phyloP scores from a whole-genome alignment of 805 yeast species.

The Metschnikowia drakensbergensis region DNA sequence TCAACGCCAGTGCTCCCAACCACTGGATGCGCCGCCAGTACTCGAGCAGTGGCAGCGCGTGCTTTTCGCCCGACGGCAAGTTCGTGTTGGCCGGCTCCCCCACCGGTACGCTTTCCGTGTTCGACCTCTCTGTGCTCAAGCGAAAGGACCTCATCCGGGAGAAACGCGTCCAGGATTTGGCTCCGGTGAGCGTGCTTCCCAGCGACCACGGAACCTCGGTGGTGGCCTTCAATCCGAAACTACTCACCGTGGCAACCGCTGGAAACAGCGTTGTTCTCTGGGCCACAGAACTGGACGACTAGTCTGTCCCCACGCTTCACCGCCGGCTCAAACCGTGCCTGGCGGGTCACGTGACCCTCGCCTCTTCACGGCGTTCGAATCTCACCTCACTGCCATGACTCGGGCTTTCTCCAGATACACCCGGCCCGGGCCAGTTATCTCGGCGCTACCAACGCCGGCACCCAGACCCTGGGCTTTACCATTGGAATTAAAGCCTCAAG shows the following conservation, averaged over 20 bases:
- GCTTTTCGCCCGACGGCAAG: constrained; percentile 42
- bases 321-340: too few relatives aligned
- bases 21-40: constrained; percentile 29
- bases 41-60: constrained; percentile 30
- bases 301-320: too few relatives aligned
- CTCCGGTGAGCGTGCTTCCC: constrained; percentile 23
- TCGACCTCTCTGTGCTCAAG: constrained; percentile 27
- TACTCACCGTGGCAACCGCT: constrained; percentile 53
- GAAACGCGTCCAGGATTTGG: constrained; percentile 19
- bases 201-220: constrained; percentile 41
- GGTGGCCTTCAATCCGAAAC: constrained; percentile 57
- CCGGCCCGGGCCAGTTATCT: neutral
- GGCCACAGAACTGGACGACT: constrained; percentile 24
- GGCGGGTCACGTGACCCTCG: neutral
- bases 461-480: neutral
- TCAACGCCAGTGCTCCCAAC: constrained; percentile 9
- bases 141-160: constrained; percentile 5
- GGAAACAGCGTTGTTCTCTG: constrained; percentile 32
- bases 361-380: neutral
- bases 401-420: neutral
- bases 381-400: neutral
- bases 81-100: constrained; percentile 33
- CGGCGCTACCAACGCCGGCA: neutral
- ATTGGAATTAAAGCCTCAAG: neutral
- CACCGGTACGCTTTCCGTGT: constrained; percentile 23